These are phyloP conservation scores for Paramyrothecium roridum DNA, from an alignment of 2,329 filamentous ascomycete species.

Conservation along the genomic window DNA sequence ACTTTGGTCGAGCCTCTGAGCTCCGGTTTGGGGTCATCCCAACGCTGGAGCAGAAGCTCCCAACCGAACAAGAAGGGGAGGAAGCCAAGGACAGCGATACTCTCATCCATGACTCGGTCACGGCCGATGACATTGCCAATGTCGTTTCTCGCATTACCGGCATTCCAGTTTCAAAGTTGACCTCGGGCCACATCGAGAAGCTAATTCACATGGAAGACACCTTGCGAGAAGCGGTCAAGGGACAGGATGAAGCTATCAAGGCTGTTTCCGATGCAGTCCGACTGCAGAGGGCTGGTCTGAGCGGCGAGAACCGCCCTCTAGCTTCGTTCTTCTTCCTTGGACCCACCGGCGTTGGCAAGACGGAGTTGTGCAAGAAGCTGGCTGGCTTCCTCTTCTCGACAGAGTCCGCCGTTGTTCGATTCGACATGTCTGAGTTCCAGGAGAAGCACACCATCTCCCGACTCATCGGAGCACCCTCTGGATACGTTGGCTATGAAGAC, in stretches of 20 bases:
- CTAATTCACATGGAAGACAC: constrained; percentile 94
- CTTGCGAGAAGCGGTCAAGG: constrained; percentile 77
- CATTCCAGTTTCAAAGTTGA: constrained; percentile 89
- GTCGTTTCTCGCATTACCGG: constrained; percentile 91
- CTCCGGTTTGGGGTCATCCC: constrained; percentile 87
- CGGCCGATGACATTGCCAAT: constrained; percentile 85
- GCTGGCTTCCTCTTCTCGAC: constrained; percentile 92
- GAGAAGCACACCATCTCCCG: constrained; percentile 95
- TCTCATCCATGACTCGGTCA: constrained; percentile 92
- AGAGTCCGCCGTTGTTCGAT: constrained; percentile 84
- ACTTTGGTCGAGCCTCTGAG: constrained; percentile 89
- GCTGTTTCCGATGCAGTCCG: constrained; percentile 91
- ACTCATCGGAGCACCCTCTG: constrained; percentile 87
- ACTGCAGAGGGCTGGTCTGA: constrained; percentile 88
- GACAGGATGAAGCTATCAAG: constrained; percentile 89
- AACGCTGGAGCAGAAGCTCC: constrained; percentile 72
- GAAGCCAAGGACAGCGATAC: constrained; percentile 40
- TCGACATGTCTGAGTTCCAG: constrained; percentile 98
- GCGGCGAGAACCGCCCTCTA: constrained; percentile 84
- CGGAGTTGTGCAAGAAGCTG: constrained; percentile 94
- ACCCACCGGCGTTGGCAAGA: constrained; percentile 95
- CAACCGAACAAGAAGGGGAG: constrained; percentile 61
- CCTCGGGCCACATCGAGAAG: constrained; percentile 90
- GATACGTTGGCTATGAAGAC: constrained; percentile 96
- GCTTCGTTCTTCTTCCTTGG: constrained; percentile 98